These are phyloP conservation scores for Penicillium verrucosum DNA, from an alignment of 2,329 filamentous ascomycete genomes.

Conservation along the genomic window DNA sequence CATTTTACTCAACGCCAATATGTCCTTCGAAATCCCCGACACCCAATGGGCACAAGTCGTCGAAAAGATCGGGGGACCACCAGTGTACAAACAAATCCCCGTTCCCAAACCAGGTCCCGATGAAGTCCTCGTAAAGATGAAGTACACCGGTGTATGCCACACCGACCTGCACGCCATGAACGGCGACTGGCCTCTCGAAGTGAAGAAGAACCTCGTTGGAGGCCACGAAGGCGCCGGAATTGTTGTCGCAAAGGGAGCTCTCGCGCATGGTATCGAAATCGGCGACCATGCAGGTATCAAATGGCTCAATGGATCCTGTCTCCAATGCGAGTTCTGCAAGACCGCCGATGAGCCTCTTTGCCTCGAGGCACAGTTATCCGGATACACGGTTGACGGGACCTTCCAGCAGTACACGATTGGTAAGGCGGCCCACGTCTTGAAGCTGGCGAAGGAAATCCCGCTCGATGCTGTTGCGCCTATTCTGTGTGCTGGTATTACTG, in stretches of 20 bases:
- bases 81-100: slow-evolving; percentile 60
- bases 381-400: slow-evolving; percentile 87
- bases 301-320: slow-evolving; percentile 86
- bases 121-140: slow-evolving; percentile 88
- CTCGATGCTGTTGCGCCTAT: slow-evolving; percentile 77
- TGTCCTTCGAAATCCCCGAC: slow-evolving; percentile 58
- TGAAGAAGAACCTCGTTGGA: slow-evolving; percentile 81
- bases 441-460: slow-evolving; percentile 71
- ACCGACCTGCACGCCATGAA: slow-evolving; percentile 79
- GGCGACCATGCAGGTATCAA: slow-evolving; percentile 87
- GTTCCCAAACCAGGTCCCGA: slow-evolving; percentile 78
- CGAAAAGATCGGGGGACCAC: slow-evolving; percentile 72
- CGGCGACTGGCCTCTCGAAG: slow-evolving; percentile 83
- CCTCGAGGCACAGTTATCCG: slow-evolving; percentile 69
- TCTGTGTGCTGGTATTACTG: slow-evolving; percentile 80
- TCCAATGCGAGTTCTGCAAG: slow-evolving; percentile 79
- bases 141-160: slow-evolving; percentile 87
- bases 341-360: slow-evolving; percentile 80
- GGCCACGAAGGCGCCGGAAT: slow-evolving; percentile 77
- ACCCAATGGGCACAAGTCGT: slow-evolving; percentile 91
- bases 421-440: slow-evolving; percentile 80
- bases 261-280: slow-evolving; percentile 73
- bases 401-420: slow-evolving; percentile 92
- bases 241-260: slow-evolving; percentile 73
- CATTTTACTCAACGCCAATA: neutral